Base-by-base conservation (phyloP, 2,329 filamentous ascomycete species). In the Nothopassalora personata region DNA sequence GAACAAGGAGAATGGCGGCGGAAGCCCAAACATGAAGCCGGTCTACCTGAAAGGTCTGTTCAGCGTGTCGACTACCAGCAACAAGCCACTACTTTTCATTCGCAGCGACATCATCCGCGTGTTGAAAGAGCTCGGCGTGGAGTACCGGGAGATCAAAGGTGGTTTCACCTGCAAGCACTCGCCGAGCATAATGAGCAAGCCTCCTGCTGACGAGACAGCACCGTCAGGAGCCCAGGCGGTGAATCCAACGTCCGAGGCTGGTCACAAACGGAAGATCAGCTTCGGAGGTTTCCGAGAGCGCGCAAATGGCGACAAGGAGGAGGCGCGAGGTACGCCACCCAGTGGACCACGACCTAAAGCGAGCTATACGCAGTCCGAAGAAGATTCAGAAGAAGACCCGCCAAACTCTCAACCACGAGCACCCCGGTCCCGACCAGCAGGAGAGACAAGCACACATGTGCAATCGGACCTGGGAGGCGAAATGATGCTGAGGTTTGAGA, bases 21-120 rank as follows among this genome's bases (percentile, higher is more conserved):
- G 85, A 61, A 86, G 84, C 66, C 59, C 88, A 5, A 84, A 93
- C 61, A 87, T 93, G 55, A 97, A 96, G 73, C 94, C 94, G 0
- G 94, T 97, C 3, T 97, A 89, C 73, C 83, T 99, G 58, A 99
- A 97, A 75, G 94, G 94, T 4, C 81, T 99, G 18, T 97, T 99
- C 77, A 97, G 93, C 69, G 94, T 97, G 56, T 95, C 91, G 4
- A 99, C 94, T 0, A 99, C 94, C 6, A 97, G 91, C 59, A 94
- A 87, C 70, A 96, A 95, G 71, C 90, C 93, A 0, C 84, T 97
- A 10, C 80, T 86, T 1, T 86, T 91, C 60, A 99, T 99, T 63
- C 86, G 93, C 43, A 80, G 86, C 6, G 94, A 99, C 71, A 90
- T 99, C 67, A 95, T 95, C 70, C 84, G 93, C 53, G 94, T 97